These are phyloP conservation scores for Rhododendron molle DNA, from an alignment of 148 eudicot genomes.

Conservation along the genomic window DNA sequence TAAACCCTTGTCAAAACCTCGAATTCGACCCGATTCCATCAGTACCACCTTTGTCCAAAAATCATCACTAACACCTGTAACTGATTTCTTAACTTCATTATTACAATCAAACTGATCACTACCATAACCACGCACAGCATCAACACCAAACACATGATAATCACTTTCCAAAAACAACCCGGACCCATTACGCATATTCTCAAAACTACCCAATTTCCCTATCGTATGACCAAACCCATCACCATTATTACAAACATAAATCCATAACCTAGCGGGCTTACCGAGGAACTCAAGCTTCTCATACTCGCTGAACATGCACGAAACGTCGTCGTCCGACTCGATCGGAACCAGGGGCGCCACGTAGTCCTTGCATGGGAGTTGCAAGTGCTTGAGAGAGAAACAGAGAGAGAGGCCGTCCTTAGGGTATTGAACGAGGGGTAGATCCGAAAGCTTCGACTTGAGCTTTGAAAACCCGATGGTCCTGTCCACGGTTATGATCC, in stretches of 20 bases:
- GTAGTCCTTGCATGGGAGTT: neutral
- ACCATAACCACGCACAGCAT: neutral
- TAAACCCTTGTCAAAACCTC: neutral
- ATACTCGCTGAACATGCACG: constrained; percentile 16
- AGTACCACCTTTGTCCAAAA: constrained; percentile 12
- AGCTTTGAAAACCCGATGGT: constrained; percentile 7
- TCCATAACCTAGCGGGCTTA: constrained; percentile 20
- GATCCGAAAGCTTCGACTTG: constrained; percentile 8
- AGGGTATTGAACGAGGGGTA: neutral
- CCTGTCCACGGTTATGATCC: constrained; percentile 24
- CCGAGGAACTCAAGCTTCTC: constrained; percentile 13
- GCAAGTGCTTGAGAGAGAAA: neutral
- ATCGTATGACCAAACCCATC: neutral
- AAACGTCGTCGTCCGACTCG: constrained; percentile 20
- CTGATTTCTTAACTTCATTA: neutral
- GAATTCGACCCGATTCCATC: neutral
- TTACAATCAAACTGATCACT: neutral
- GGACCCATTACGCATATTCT: neutral
- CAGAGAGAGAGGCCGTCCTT: neutral
- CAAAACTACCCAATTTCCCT: neutral
- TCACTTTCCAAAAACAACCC: neutral
- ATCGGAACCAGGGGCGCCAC: neutral
- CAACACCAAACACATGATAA: neutral
- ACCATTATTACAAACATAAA: constrained; percentile 9
- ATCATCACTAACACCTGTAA: neutral